A percentile compares a stretch with the other conserved stretches of the same genome.
Evolutionary conservation across 345 rosid genomes (phyloP).

Genomic region (Eucalyptus shirleyi): DNA sequence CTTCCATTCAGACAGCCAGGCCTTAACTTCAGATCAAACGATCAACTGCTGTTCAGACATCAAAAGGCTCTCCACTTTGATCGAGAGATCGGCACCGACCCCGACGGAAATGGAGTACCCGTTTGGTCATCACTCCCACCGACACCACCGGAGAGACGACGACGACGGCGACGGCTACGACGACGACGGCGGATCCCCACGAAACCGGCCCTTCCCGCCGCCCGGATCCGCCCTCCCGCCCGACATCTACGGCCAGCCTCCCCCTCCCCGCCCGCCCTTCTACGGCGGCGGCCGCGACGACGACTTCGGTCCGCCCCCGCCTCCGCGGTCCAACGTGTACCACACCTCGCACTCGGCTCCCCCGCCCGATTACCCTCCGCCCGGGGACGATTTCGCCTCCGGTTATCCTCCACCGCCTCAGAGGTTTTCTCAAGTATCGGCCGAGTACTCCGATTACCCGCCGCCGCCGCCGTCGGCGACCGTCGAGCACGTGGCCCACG

Average conservation of each 20-base stretch:
- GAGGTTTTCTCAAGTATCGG: conserved; percentile 23
- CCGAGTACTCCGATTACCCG: conserved; percentile 5
- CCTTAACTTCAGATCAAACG: background rate
- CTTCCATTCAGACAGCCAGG: background rate
- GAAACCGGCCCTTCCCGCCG: background rate
- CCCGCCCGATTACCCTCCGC: background rate
- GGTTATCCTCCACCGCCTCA: conserved; percentile 12
- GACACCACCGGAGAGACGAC: conserved; percentile 17
- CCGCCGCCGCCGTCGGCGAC: background rate
- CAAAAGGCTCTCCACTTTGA: background rate
- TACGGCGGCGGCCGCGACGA: background rate
- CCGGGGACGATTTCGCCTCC: background rate
- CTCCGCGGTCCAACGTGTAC: background rate
- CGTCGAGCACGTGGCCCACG: conserved; percentile 23
- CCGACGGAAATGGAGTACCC: conserved; percentile 31
- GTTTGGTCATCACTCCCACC: conserved; percentile 8
- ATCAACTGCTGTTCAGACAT: background rate
- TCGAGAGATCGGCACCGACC: background rate
- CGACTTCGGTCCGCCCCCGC: conserved; percentile 9
- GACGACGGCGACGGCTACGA: background rate
- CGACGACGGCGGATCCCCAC: background rate
- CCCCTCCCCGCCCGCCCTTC: conserved; percentile 3
- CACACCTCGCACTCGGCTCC: background rate
- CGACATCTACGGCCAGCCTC: conserved; percentile 6
- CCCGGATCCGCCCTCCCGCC: background rate